These are phyloP conservation scores for Ophiostoma perfectum DNA, from an alignment of 2,329 filamentous ascomycete genomes.

Conservation along the genomic window DNA sequence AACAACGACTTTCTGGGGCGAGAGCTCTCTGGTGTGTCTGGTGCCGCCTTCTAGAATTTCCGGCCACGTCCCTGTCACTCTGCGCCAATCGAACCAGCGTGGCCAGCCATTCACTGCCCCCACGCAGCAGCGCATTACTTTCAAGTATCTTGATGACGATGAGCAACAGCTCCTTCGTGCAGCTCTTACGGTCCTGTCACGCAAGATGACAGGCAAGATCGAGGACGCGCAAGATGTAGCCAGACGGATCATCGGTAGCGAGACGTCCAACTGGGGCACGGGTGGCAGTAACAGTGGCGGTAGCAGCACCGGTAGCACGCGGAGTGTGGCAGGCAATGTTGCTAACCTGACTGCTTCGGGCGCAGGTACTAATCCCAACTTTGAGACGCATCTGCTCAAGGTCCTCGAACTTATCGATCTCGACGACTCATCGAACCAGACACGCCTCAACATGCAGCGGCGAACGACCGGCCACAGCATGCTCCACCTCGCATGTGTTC, in stretches of 20 bases:
- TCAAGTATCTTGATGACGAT: slow-evolving; percentile 70
- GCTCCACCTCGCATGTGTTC: slow-evolving; percentile 70
- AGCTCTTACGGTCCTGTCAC: slow-evolving; percentile 54
- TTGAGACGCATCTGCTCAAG: slow-evolving; percentile 64
- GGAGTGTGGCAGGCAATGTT: slow-evolving; percentile 12
- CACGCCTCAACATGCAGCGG: slow-evolving; percentile 60
- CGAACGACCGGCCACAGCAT: slow-evolving; percentile 68
- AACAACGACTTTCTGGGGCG: slow-evolving; percentile 75
- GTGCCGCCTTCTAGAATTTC: slow-evolving; percentile 64
- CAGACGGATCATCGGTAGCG: slow-evolving; percentile 51
- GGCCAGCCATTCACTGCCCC: slow-evolving; percentile 34
- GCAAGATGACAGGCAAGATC: slow-evolving; percentile 59
- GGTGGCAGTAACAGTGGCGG: slow-evolving; percentile 30
- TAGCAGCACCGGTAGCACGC: slow-evolving; percentile 39
- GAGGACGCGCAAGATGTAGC: slow-evolving; percentile 59
- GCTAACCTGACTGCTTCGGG: slow-evolving; percentile 23
- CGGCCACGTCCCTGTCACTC: slow-evolving; percentile 65
- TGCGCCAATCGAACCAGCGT: slow-evolving; percentile 47
- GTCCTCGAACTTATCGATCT: slow-evolving; percentile 75
- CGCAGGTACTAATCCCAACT: slow-evolving; percentile 40
- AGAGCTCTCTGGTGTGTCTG: slow-evolving; percentile 72
- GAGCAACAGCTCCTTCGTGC: slow-evolving; percentile 64
- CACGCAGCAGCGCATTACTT: slow-evolving; percentile 45
- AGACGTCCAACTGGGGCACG: slow-evolving; percentile 44
- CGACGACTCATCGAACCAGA: slow-evolving; percentile 63